Conservation (phyloP, 1,284 basidiomycete species). For the Sphagnurus paluster region DNA sequence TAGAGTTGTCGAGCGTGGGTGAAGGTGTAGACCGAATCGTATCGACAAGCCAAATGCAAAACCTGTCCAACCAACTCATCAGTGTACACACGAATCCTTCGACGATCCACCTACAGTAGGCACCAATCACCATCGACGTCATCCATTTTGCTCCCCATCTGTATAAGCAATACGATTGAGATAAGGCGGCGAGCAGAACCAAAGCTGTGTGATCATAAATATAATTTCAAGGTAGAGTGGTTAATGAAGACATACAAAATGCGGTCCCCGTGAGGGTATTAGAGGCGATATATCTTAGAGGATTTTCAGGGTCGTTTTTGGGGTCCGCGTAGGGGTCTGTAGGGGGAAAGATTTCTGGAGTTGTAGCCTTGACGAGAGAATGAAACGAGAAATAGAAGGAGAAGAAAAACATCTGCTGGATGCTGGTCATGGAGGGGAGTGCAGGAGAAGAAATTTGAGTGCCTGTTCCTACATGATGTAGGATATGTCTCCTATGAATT, state of each 20-base stretch:
- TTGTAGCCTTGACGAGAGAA: constrained; percentile 2
- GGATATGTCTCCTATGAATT: no score
- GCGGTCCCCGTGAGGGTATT: constrained; percentile 57
- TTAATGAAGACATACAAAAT: constrained; percentile 36
- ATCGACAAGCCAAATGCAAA: constrained; percentile 52
- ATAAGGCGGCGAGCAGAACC: constrained; percentile 48
- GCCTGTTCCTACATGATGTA: no score
- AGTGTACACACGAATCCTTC: constrained; percentile 1
- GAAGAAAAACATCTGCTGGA: neutral
- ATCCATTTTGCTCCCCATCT: constrained; percentile 61
- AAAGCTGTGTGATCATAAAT: constrained; percentile 37
- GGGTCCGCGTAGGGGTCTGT: constrained; percentile 37
- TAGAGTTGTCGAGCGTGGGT: constrained; percentile 44
- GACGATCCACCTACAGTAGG: constrained; percentile 44
- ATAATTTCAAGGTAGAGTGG: neutral
- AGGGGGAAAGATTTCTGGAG: neutral
- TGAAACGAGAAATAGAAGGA: neutral
- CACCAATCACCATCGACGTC: constrained; percentile 64
- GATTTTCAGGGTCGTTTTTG: constrained; percentile 53
- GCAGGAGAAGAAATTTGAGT: no score
- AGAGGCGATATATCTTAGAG: constrained; percentile 60
- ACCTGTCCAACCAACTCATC: constrained; percentile 27
- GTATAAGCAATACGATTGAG: constrained; percentile 47
- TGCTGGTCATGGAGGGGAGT: no score
- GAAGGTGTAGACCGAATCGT: constrained; percentile 48